These are phyloP conservation scores for Strobilomyces echinocephalus DNA, from an alignment of 768 basidiomycete genomes.

Conservation along the genomic window DNA sequence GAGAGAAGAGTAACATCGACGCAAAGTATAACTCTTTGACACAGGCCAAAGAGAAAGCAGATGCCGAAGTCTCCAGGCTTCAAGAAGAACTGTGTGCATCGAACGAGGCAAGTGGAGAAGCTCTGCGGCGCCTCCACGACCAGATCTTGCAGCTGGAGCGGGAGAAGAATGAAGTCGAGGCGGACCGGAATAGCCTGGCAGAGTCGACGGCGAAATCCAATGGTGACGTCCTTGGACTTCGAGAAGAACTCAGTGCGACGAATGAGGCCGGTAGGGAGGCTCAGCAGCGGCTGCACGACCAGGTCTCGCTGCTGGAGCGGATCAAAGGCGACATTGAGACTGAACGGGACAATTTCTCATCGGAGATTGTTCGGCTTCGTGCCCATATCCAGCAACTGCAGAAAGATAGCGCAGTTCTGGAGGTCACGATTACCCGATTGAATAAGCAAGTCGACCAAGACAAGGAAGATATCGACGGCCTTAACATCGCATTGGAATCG, in stretches of 20 bases:
- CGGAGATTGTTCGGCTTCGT: constrained; percentile 57
- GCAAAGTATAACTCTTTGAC: neutral
- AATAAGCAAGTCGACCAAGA: constrained; percentile 61
- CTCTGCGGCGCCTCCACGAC: constrained; percentile 26
- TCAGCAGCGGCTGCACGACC: constrained; percentile 28
- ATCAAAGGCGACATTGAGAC: constrained; percentile 59
- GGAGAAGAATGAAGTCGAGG: constrained; percentile 57
- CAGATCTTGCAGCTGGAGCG: constrained; percentile 11
- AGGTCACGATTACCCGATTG: constrained; percentile 71
- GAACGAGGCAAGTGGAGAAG: constrained; percentile 37
- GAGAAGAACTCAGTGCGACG: constrained; percentile 40
- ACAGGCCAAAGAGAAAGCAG: constrained; percentile 7
- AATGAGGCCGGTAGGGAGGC: constrained; percentile 36
- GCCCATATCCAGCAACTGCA: constrained; percentile 66
- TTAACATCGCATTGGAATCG: constrained; percentile 88
- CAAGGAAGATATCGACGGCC: constrained; percentile 73
- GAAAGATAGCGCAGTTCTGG: constrained; percentile 80
- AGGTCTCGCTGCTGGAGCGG: constrained; percentile 7
- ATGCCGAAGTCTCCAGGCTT: constrained; percentile 27
- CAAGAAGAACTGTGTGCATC: constrained; percentile 42
- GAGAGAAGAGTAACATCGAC: neutral
- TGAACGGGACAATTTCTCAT: constrained; percentile 24
- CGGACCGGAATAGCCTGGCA: constrained; percentile 24
- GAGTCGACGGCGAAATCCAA: constrained; percentile 39
- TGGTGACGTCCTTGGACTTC: constrained; percentile 30